These are phyloP conservation scores for Candida awuae DNA, from an alignment of 805 yeast species.

Conservation along the genomic window DNA sequence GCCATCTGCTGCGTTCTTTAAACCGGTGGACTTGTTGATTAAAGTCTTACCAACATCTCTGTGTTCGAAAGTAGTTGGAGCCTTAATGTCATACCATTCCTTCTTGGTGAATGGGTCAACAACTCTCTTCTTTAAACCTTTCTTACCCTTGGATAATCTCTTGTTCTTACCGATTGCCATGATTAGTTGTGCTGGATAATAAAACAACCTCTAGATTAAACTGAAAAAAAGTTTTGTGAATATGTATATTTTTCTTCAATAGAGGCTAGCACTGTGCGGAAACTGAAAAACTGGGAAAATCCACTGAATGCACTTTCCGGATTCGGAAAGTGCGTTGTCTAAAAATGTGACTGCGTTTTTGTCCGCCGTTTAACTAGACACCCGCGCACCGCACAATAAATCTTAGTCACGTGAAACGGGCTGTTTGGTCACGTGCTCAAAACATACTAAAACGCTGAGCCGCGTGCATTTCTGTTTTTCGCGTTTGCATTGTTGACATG, in stretches of 20 bases:
- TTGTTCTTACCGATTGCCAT: constrained; percentile 62
- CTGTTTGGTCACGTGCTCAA: too few species aligned
- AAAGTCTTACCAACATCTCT: constrained; percentile 98
- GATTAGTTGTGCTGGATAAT: constrained; percentile 23
- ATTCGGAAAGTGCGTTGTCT: not conserved
- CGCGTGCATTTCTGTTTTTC: too few species aligned
- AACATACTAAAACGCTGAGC: too few species aligned
- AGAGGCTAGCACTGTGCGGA: not conserved
- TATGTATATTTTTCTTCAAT: not conserved
- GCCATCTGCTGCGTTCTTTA: constrained; percentile 95
- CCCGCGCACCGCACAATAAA: constrained; percentile 1
- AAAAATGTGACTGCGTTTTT: not conserved
- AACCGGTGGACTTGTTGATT: constrained; percentile 97
- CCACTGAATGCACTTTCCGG: not conserved
- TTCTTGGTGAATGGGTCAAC: constrained; percentile 99
- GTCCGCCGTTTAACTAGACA: not conserved
- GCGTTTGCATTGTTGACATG: too few species aligned
- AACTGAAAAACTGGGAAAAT: not conserved
- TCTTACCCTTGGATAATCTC: constrained; percentile 84
- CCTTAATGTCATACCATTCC: constrained; percentile 98
- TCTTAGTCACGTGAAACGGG: too few species aligned
- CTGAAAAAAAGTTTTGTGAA: not conserved
- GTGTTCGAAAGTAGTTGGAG: constrained; percentile 97
- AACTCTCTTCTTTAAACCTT: constrained; percentile 98
- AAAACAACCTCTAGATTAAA: constrained; percentile 1